Conservation (phyloP, 345 rosid species). For the Chamaenerion angustifolium region DNA sequence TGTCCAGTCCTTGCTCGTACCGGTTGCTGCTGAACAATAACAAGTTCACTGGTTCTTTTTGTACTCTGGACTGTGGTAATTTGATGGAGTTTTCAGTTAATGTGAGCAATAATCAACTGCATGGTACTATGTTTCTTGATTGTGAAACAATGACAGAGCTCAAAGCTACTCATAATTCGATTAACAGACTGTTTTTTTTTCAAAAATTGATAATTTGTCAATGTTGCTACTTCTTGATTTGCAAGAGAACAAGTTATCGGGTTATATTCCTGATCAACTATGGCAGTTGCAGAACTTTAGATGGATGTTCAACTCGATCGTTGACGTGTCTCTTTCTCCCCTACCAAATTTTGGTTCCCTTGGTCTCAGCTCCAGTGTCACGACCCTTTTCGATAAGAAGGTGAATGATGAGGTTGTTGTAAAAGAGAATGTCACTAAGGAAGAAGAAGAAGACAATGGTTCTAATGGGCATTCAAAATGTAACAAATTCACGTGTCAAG, state of each 20-base stretch:
- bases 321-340: too few relatives aligned
- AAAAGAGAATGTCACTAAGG: too few relatives aligned
- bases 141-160: conserved; percentile 26
- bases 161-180: conserved; percentile 43
- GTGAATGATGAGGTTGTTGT: too few relatives aligned
- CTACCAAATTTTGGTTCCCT: too few relatives aligned
- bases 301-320: too few relatives aligned
- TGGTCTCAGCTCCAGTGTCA: too few relatives aligned
- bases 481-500: too few relatives aligned
- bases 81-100: conserved; percentile 31
- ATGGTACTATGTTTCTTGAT: conserved; percentile 13
- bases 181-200: conserved; percentile 25
- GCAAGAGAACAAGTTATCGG: conserved; percentile 38
- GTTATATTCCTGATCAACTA: too few relatives aligned
- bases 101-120: conserved; percentile 28
- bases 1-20: conserved; percentile 16
- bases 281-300: too few relatives aligned
- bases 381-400: too few relatives aligned
- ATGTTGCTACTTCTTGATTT: conserved; percentile 34
- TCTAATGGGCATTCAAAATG: too few relatives aligned
- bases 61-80: conserved; percentile 22
- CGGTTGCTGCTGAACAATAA: conserved; percentile 38
- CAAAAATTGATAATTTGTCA: conserved; percentile 24
- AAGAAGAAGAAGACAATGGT: too few relatives aligned
- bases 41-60: conserved; percentile 29